A percentile compares a stretch with the other conserved stretches of the same genome.
Conservation (phyloP, 2,329 filamentous ascomycete species). For the Penicillium sp. region DNA sequence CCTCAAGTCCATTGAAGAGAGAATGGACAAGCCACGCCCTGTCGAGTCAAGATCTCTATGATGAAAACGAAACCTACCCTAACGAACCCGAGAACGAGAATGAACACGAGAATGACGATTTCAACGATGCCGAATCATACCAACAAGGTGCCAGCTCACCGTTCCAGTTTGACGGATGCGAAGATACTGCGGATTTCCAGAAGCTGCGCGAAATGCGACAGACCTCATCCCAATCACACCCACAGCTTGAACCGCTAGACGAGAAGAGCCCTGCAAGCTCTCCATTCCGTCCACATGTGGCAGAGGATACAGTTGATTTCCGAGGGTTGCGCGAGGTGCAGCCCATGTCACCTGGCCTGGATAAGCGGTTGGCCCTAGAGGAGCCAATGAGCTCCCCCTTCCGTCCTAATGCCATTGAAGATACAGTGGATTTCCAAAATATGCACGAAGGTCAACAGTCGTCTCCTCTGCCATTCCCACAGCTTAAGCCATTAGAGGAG, state of each 20-base stretch:
- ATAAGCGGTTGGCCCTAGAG: constrained; percentile 11
- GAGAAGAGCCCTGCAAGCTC: constrained; percentile 27
- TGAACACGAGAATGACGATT: constrained; percentile 15
- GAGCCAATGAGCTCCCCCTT: constrained; percentile 34
- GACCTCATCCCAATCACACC: constrained; percentile 5
- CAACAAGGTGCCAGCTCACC: constrained; percentile 30
- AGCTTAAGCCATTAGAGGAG: constrained; percentile 3
- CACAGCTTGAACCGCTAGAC: constrained; percentile 7
- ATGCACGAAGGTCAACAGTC: constrained; percentile 11
- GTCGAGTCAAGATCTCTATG: constrained; percentile 10
- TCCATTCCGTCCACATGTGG: constrained; percentile 28
- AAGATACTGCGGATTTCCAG: constrained; percentile 29
- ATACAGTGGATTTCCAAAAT: constrained; percentile 25
- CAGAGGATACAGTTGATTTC: constrained; percentile 28
- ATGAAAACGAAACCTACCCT: constrained; percentile 13
- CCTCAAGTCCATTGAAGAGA: constrained; percentile 25
- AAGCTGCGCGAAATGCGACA: constrained; percentile 17
- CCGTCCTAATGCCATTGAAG: constrained; percentile 24
- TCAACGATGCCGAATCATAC: constrained; percentile 18
- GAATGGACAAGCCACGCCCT: constrained; percentile 9
- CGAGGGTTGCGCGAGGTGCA: constrained; percentile 17
- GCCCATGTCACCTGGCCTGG: constrained; percentile 13
- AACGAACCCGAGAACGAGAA: constrained; percentile 4
- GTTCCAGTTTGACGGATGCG: constrained; percentile 28
- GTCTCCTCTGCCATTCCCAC: constrained; percentile 8